phyloP scores from a whole-genome alignment of 208 protist genomes.

The Trypanosoma scelopori region DNA sequence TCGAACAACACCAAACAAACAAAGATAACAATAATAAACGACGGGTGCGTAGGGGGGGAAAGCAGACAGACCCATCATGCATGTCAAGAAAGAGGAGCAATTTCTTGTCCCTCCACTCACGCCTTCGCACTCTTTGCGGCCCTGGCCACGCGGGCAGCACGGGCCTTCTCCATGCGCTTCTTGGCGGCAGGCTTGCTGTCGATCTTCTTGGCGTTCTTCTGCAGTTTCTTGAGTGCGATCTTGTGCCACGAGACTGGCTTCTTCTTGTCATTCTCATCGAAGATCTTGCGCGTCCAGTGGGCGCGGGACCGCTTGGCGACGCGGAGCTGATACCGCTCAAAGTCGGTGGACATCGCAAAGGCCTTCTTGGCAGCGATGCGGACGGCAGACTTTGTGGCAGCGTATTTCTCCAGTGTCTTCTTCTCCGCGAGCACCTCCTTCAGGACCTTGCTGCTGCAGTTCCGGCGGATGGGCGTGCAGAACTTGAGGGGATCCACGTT shows the following conservation, averaged over 20 bases:
- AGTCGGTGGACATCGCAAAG: slow-evolving; percentile 81
- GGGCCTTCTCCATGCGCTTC: slow-evolving; percentile 90
- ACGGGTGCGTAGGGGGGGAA: too few species aligned
- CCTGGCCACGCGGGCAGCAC: slow-evolving; percentile 62
- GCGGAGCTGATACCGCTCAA: slow-evolving; percentile 92
- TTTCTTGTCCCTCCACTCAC: slow-evolving; percentile 14
- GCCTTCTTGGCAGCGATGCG: slow-evolving; percentile 85
- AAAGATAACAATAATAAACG: too few species aligned
- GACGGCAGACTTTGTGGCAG: slow-evolving; percentile 71
- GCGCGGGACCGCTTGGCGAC: slow-evolving; percentile 89
- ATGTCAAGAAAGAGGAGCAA: background rate
- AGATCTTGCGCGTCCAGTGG: slow-evolving; percentile 90
- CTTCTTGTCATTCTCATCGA: slow-evolving; percentile 90
- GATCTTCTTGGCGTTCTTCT: slow-evolving; percentile 85
- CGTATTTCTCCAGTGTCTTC: slow-evolving; percentile 87
- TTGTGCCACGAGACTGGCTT: slow-evolving; percentile 88
- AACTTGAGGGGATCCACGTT: slow-evolving; percentile 88
- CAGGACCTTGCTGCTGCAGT: slow-evolving; percentile 74
- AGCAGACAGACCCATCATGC: background rate
- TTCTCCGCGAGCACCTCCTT: slow-evolving; percentile 65
- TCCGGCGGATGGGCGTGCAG: slow-evolving; percentile 54
- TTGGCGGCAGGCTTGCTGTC: slow-evolving; percentile 72
- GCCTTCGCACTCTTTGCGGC: slow-evolving; percentile 26
- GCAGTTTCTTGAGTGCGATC: slow-evolving; percentile 80
- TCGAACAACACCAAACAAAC: too few species aligned